Evolutionary conservation across 306 rosid species (phyloP).

Genomic region (Canavalia ensiformis): DNA sequence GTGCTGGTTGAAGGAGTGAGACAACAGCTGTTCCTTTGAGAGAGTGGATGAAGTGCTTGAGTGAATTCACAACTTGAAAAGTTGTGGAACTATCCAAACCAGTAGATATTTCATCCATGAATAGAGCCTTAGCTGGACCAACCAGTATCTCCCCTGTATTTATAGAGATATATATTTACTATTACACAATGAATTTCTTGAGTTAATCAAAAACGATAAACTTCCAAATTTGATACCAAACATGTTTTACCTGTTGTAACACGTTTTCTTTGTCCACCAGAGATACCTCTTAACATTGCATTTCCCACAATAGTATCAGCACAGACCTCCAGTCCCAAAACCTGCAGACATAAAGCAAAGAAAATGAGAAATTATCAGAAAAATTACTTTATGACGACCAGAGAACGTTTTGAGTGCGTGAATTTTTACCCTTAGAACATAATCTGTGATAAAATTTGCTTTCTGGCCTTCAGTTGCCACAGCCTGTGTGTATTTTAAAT

Average conservation of each 20-base stretch:
- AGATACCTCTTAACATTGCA: constrained; percentile 59
- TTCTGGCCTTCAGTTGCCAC: constrained; percentile 72
- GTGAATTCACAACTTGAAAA: constrained; percentile 59
- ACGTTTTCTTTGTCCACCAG: constrained; percentile 71
- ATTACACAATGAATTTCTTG: not conserved
- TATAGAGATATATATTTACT: not conserved
- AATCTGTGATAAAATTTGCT: constrained; percentile 67
- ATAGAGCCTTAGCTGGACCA: constrained; percentile 66
- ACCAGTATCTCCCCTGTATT: constrained; percentile 66
- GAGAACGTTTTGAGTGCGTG: not conserved
- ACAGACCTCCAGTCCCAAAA: constrained; percentile 63
- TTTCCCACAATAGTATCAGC: constrained; percentile 68
- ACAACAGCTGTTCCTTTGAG: constrained; percentile 60
- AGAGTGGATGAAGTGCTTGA: constrained; percentile 55
- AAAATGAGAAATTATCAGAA: not conserved
- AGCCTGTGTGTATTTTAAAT: constrained; percentile 58
- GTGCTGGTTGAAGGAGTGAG: constrained; percentile 71
- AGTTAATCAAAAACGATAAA: not conserved
- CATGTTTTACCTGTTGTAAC: constrained; percentile 60
- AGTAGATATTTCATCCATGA: constrained; percentile 76
- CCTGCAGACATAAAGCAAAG: constrained; percentile 38
- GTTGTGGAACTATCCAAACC: constrained; percentile 73
- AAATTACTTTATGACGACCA: not conserved
- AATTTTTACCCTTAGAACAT: constrained; percentile 65
- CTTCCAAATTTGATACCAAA: not conserved